Evolutionary conservation across 2,329 filamentous ascomycete genomes (phyloP), one percentile per base, ranked within the genome.

Genomic region (Huntiella moniliformis): DNA sequence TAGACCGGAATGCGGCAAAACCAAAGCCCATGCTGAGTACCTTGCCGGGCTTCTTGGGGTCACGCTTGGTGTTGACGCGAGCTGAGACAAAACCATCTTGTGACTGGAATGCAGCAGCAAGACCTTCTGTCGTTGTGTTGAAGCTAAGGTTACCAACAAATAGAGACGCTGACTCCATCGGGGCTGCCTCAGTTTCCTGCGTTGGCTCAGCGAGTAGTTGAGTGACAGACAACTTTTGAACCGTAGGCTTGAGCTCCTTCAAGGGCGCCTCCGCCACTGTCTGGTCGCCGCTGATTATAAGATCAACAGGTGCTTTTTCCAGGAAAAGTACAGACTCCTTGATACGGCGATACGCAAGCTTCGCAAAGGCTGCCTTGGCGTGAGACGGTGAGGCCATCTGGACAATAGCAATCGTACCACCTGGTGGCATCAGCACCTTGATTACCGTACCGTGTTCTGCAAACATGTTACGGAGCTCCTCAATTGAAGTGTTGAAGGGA

Each of bases 81-180:
- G 86, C 88, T 48, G 82, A 85, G 52, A 91, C 68, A 62, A 96
- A 96, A 45, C 91, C 91, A 54, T 86, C 81, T 46, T 96, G 67
- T 45, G 82, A 71, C 51, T 74, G 71, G 64, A 96, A 96, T 17
- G 77, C 71, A 55, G 87, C 80, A 5, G 75, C 74, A 53, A 98
- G 69, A 50, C 74, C 71, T 52, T 78, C 71, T 42, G 77, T 86
- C 8, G 82, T 87, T 2, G 91, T 98, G 46, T 76, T 67, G 63
- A 96, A 98, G 66, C 87, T 92, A 54, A 98, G 71, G 62, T 96
- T 96, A 57, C 86, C 81, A 54, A 98, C 79, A 61, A 91, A 96
- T 12, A 98, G 67, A 4, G 88, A 93, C n/a, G 76, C 75, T 12
- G 80, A 80, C 22, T 47, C 42, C 22, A 42, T 17, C 17, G 41